Evolutionary conservation across 441 rosid species (phyloP).

Genomic region (Hura crepitans): DNA sequence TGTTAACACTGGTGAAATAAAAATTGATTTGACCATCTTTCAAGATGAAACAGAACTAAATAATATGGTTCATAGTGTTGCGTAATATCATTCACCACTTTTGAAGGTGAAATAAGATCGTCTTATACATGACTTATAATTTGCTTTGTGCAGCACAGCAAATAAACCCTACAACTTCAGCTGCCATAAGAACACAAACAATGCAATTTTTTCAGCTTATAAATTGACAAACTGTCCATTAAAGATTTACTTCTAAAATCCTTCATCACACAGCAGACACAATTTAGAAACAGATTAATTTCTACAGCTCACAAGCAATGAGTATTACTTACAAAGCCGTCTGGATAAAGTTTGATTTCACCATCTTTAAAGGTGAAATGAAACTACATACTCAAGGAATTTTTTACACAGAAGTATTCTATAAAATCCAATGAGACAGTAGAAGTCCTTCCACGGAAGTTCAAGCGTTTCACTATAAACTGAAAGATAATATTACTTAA

Average conservation of each 20-base stretch:
- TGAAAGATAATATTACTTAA: neutral
- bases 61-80: no score
- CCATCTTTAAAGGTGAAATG: no score
- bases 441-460: neutral
- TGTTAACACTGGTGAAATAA: neutral
- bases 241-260: neutral
- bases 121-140: no score
- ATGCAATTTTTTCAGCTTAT: no score
- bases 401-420: neutral
- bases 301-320: conserved; percentile 1
- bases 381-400: neutral
- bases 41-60: no score
- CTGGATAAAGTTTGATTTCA: neutral
- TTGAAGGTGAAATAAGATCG: no score
- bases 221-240: neutral
- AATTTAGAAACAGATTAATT: neutral
- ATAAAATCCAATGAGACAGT: neutral
- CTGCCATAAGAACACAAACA: no score
- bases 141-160: no score
- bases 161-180: no score
- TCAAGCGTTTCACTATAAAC: neutral
- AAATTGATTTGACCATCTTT: no score
- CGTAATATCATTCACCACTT: no score
- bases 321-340: neutral
- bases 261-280: neutral